Base-by-base conservation (phyloP, 495 filamentous ascomycete species). In the Lasiosphaeria hispida region DNA sequence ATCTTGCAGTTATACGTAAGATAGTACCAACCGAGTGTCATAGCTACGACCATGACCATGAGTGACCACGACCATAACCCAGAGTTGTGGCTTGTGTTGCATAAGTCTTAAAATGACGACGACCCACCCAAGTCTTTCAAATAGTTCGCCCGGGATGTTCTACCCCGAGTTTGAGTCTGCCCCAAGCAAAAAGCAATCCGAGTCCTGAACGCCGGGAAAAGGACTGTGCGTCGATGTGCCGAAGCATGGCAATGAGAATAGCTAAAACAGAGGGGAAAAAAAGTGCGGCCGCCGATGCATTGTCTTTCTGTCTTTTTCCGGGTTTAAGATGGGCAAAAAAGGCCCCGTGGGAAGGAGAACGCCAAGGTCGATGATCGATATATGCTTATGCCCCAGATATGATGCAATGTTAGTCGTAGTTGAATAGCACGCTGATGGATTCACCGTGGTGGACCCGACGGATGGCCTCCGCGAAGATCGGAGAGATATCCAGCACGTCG, bases 391-490 rank as follows among this genome's bases (percentile, higher is more conserved):
- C 55, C 60, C 65, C 50, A 37, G 42, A 45, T 44, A 61, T 61
- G 60, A 13, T 37, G 41, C 23, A 30, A 30, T 30, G 60, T 78
- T 79, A 87, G 72, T 95, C 90, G 64, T 94, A 90, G 76, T 94
- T 91, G 74, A 98, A 97, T 53, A 98, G 83, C 52, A 94, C 91
- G 71, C 92, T 96, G 74, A 98, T 96, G 64, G 91, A 96, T 77
- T 98, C 94, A 56, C 94, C 94, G 75, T 97, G 92, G 73, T 97
- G 94, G 50, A 98, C 95, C 43, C 94, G 83, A 49, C 94, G 88
- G 69, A 98, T 96, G 14, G 94, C 94, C 86, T 98, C 94, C 42
- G 89, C 95, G 75, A 98, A 98, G 60, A 97, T 87, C 59, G 88
- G 83, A 34, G 91, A 88, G 51, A 98, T 87, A 62, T 97, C 95